A percentile compares a stretch with the other conserved stretches of the same genome.
Evolutionary conservation across 2,329 filamentous ascomycete genomes (phyloP).

Genomic region (Hypomyces perniciosus): DNA sequence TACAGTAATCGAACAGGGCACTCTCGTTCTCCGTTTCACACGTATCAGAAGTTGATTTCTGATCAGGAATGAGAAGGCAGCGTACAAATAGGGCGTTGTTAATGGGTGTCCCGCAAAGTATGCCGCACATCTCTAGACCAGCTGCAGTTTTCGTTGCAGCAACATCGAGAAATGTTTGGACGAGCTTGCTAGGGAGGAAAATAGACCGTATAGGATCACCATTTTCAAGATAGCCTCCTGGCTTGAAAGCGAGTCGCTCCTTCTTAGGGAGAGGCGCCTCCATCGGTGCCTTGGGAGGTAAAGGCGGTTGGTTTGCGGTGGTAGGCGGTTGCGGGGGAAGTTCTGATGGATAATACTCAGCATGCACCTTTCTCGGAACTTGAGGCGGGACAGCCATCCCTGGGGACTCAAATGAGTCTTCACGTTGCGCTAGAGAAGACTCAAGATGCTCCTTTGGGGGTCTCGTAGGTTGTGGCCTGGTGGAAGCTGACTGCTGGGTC

Average conservation of each 20-base stretch:
- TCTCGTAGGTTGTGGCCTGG: constrained; percentile 26
- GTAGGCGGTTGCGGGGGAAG: neutral
- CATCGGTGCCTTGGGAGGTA: constrained; percentile 25
- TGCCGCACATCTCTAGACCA: constrained; percentile 91
- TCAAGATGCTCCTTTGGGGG: constrained; percentile 26
- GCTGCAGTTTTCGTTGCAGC: constrained; percentile 69
- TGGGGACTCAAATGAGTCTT: neutral
- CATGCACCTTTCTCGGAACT: constrained; percentile 14
- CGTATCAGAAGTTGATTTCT: constrained; percentile 83
- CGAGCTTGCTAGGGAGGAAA: constrained; percentile 74
- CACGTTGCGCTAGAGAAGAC: constrained; percentile 6
- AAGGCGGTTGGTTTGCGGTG: constrained; percentile 15
- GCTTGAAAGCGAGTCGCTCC: constrained; percentile 60
- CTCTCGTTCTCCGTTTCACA: constrained; percentile 90
- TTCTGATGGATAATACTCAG: constrained; percentile 16
- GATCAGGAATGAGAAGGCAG: constrained; percentile 82
- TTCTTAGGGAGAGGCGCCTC: constrained; percentile 35
- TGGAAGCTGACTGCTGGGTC: constrained; percentile 13
- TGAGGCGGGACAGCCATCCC: constrained; percentile 25
- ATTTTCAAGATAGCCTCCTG: constrained; percentile 83
- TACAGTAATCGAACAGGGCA: constrained; percentile 82
- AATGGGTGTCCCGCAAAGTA: constrained; percentile 83
- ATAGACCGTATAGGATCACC: constrained; percentile 80
- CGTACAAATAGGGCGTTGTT: constrained; percentile 92
- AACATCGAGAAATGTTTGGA: constrained; percentile 65